Base-by-base conservation (phyloP, 257 asterid species). In the Salvia miltiorrhiza region DNA sequence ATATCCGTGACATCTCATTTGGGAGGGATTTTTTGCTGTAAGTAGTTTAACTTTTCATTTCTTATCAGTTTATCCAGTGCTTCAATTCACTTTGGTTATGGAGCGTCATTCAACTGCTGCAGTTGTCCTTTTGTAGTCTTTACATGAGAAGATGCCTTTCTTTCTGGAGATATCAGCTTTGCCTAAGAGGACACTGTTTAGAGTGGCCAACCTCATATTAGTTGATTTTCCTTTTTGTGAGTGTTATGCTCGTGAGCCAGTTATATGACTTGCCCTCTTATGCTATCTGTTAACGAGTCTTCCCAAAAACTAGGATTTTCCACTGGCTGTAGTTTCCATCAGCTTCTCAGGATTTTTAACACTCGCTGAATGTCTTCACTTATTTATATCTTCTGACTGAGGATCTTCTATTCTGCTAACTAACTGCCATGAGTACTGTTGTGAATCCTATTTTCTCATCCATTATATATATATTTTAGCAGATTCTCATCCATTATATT, bases 11-110 rank as follows among this genome's bases (percentile, higher is more conserved):
- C 83, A 74, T 76, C 76, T 81, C 86, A 54, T 86, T 90, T 54
- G 96, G 97, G 69, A 88, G 84, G 86, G 90, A 85, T 69, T 88
- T 86, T 80, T 80, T 90, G 82, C 76, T 83, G 98, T 92, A 88
- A 16, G 98, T 77, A 43, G 49, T 71, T 63, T 39, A 44, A 26
- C 24, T 62, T 71, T 75, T 67, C 47, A 37, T 40, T 63, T 14
- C 53, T 30, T 73, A 49, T 58, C 57, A 45, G n/a, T 55, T 67
- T 65, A 9, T 61, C 53, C 30, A 8, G 6, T 35, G 11, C 70
- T 65, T 45, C 40, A 45, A 30, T 58, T 49, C 40, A 17, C 30
- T 62, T 69, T 57, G 63, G 37, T 5, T 9, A 32, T 13, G 30
- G 49, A 57, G 62, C 21, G 49, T 54, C 47, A n/a, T 26, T 54